Evolutionary conservation across 2,329 filamentous ascomycete species (phyloP).

Genomic region (Bertia moriformis): DNA sequence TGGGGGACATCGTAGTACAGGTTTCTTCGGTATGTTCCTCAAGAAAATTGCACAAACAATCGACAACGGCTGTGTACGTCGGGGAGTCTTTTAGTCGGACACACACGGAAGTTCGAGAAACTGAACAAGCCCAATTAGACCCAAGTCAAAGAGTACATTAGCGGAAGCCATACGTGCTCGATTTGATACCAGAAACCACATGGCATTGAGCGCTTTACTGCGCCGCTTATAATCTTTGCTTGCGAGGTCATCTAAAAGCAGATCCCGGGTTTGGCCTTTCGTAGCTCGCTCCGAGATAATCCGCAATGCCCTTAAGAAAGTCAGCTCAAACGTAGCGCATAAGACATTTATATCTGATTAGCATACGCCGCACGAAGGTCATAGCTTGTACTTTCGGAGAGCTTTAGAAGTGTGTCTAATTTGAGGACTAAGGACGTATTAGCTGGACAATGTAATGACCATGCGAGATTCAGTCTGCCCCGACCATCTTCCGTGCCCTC

Average conservation of each 20-base stretch:
- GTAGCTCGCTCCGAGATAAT: background rate
- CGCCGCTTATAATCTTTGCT: background rate
- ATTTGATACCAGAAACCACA: background rate
- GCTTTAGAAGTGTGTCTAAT: conserved; percentile 1
- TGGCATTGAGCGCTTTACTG: background rate
- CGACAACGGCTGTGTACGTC: background rate
- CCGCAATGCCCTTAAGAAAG: background rate
- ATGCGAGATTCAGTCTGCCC: no score
- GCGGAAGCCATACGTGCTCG: background rate
- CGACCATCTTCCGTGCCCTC: background rate
- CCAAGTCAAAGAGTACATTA: background rate
- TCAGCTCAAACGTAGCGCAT: no score
- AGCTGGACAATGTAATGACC: background rate
- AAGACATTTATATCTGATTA: no score
- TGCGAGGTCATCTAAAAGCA: background rate
- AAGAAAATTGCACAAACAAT: conserved; percentile 1
- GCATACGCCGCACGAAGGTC: background rate
- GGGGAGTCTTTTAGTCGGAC: background rate
- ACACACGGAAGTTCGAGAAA: conserved; percentile 1
- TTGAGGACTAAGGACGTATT: background rate
- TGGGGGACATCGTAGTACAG: background rate
- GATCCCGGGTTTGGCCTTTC: background rate
- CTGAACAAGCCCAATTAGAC: background rate
- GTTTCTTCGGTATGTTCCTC: background rate
- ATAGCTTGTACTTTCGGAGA: background rate